Evolutionary conservation across 2,329 filamentous ascomycete genomes (phyloP), one percentile per base, ranked within the genome.

Genomic region (Xylaria sp.): DNA sequence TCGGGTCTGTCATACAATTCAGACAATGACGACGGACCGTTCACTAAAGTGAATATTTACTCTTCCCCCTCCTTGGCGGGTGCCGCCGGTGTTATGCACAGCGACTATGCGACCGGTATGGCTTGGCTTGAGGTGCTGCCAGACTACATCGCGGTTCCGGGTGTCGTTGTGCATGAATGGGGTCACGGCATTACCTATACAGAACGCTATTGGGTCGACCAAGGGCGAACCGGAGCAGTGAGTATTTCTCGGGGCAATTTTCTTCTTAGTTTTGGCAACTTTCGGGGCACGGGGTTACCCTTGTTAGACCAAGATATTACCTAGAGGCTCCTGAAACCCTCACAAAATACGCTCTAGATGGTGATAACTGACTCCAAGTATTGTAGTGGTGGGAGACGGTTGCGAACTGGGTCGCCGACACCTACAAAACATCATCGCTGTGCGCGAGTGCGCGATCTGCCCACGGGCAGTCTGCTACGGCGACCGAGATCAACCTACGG

Each of bases 371-470:
- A n/a, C n/a, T n/a, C n/a, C n/a, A n/a, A n/a, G n/a, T n/a, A n/a
- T n/a, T n/a, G n/a, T n/a, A n/a, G n/a, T 86, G 84, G 84, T 85
- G 83, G 83, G 84, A 86, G 75, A 81, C 83, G 1, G 75, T 85
- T 0, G 84, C 84, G 43, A 83, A 86, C 67, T 86, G 81, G 76
- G 78, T 85, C 5, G 82, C 83, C 4, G 84, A 86, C 65, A 83
- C 81, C 0, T 85, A 83, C 74, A 78, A 81, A 63, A 84, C 83
- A 0, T 83, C 81, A 0, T 74, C 80, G 0, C 74, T 82, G 2
- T 86, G 84, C 69, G 80, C 79, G 2, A 71, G 71, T 0, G 79
- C 82, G 0, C 76, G 83, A n/a, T 55, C 74, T 2, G 73, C 76
- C 18, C 77, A 80, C 61, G 76, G 75, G 25, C 80, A 81, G 63